Evolutionary conservation across 345 rosid species (phyloP).

Genomic region (Psidium guajava): DNA sequence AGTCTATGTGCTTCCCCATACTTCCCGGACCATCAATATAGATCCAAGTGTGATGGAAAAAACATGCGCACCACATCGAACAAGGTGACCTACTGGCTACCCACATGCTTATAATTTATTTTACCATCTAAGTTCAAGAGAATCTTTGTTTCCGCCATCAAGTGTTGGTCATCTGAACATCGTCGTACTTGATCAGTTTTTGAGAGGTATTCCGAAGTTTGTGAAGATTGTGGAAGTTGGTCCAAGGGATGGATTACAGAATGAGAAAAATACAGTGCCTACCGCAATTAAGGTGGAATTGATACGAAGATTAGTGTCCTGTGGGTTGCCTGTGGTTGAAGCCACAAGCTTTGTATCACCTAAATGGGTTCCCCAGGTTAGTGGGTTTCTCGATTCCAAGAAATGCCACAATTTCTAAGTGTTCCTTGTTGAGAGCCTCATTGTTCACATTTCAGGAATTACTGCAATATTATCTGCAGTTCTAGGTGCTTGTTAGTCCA

Average conservation of each 20-base stretch:
- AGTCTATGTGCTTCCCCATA: conserved; percentile 26
- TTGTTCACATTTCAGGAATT: neutral
- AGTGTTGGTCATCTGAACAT: neutral
- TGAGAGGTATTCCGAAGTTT: conserved; percentile 33
- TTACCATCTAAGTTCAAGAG: neutral
- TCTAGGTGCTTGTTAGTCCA: neutral
- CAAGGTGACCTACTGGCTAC: conserved; percentile 36
- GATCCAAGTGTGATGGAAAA: conserved; percentile 31
- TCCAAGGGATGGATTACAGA: conserved; percentile 65
- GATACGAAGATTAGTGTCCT: conserved; percentile 44
- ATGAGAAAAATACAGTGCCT: conserved; percentile 51
- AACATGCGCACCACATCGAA: conserved; percentile 18
- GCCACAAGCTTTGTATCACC: conserved; percentile 82
- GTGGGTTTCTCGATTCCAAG: neutral
- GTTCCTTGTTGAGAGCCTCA: neutral
- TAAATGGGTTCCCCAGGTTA: conserved; percentile 79
- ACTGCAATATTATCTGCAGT: neutral
- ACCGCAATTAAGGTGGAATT: conserved; percentile 47
- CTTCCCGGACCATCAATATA: conserved; percentile 35
- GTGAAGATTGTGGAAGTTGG: conserved; percentile 84
- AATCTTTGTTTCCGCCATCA: neutral
- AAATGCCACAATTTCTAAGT: neutral
- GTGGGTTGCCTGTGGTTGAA: conserved; percentile 56
- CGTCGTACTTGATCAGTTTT: conserved; percentile 22
- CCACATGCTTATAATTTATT: neutral